Evolutionary conservation across 192 early-diverging fungal genomes (phyloP).

Genomic region (Martensiomyces pterosporus): DNA sequence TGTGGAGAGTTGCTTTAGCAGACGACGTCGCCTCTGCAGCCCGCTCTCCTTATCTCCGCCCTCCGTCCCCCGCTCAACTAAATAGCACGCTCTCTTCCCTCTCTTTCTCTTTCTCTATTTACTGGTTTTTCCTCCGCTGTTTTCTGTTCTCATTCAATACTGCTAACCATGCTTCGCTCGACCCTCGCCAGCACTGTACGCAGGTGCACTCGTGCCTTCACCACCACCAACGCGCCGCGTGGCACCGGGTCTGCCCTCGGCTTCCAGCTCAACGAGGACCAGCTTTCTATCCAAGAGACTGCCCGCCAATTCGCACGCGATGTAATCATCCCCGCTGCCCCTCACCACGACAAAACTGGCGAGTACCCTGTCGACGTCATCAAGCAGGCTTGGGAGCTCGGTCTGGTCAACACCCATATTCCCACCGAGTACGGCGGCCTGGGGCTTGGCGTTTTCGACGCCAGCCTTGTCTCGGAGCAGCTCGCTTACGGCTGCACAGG

Average conservation of each 20-base stretch:
- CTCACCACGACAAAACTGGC: constrained; percentile 90
- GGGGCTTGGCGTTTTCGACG: constrained; percentile 84
- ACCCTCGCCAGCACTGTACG: constrained; percentile 14
- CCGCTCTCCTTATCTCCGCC: too few relatives aligned
- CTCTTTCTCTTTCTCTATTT: background rate
- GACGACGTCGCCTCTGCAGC: too few relatives aligned
- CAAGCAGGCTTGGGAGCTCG: constrained; percentile 89
- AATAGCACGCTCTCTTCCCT: too few relatives aligned
- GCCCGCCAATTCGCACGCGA: constrained; percentile 86
- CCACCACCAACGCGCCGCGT: constrained; percentile 14
- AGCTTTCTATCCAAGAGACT: constrained; percentile 80
- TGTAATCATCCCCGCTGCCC: constrained; percentile 86
- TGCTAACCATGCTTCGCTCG: constrained; percentile 32
- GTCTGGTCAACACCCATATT: constrained; percentile 88
- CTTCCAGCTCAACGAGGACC: constrained; percentile 80
- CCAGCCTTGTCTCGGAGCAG: constrained; percentile 85
- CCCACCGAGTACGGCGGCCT: constrained; percentile 81
- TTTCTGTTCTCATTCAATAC: background rate
- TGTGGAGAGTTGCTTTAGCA: too few relatives aligned
- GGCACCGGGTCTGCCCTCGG: constrained; percentile 26
- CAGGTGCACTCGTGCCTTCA: constrained; percentile 35
- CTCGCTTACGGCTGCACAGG: constrained; percentile 91
- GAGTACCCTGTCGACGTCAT: constrained; percentile 85
- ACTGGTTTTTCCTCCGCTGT: constrained; percentile 1
- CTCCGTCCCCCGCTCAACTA: too few relatives aligned